Base-by-base conservation (phyloP, 495 filamentous ascomycete species). In the Aspergillus indologenus region DNA sequence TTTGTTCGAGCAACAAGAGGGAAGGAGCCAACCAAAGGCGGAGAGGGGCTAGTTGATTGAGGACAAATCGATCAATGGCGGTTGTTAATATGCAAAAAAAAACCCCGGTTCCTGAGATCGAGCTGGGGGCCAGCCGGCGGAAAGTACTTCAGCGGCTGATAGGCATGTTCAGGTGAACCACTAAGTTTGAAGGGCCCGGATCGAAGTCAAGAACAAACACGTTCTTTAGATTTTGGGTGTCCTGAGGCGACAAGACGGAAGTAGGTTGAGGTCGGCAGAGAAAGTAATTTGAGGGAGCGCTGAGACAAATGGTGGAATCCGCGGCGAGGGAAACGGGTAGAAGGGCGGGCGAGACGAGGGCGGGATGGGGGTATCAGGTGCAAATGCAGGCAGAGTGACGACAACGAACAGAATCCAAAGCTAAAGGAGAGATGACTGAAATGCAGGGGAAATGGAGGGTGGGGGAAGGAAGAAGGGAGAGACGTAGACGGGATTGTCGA, bases 41-140 rank as follows among this genome's bases (percentile, higher is more conserved):
- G 18, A 15, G 29, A 22, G 49, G 9, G 22, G 48, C 5, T 19
- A 53, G 55, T 49, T 51, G 56, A 61, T 57, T 44, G 51, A 54
- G 23, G 40, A 49, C 31, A 22, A 47, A 53, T 58, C 48, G 61
- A 43, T 57, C 53, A 54, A 60, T 51, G 47, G 47, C 44, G 53
- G 40, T 53, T 9, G 57, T 49, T 24, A 22, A 55, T 53, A 50
- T 51, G 45, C 20, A 53, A 48, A 18, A 57, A 57, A 7, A 34
- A 43, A 45, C 21, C 46, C 51, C 4, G 53, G 45, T 60, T 49
- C 56, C 62, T 49, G 50, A 42, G 42, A 40, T 59, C 29, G 21
- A 59, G 55, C 49, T 56, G 29, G 54, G 55, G 56, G 64, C 67
- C 67, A 69, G 64, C 67, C 60, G 58, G 62, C 61, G 65, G 67